phyloP scores from a whole-genome alignment of 2,329 filamentous ascomycete genomes.

The Botrytis squamosa region DNA sequence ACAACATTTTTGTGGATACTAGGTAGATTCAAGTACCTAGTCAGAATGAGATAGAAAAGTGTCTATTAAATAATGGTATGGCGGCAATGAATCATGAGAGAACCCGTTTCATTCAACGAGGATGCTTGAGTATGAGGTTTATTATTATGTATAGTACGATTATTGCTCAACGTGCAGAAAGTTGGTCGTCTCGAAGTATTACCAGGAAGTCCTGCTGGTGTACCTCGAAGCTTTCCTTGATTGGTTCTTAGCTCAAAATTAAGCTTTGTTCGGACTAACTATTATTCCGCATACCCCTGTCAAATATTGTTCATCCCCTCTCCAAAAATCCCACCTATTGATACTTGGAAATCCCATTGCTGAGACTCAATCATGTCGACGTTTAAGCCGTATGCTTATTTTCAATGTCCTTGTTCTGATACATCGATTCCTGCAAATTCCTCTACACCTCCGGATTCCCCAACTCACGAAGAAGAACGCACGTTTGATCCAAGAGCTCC shows the following conservation, averaged over 20 bases:
- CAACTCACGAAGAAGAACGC: conserved; percentile 66
- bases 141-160: no score
- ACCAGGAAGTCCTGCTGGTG: background rate
- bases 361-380: conserved; percentile 45
- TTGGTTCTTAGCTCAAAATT: background rate
- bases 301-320: background rate
- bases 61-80: no score
- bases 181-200: background rate
- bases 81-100: background rate
- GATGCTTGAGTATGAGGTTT: no score
- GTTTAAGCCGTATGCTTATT: conserved; percentile 62
- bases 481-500: conserved; percentile 84
- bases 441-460: conserved; percentile 39
- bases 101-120: background rate
- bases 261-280: background rate
- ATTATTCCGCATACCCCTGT: background rate
- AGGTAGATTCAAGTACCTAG: background rate
- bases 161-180: background rate
- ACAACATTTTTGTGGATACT: background rate
- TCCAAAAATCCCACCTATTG: background rate
- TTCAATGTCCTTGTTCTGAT: conserved; percentile 65
- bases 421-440: conserved; percentile 39
- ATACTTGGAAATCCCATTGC: background rate
- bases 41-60: no score
- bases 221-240: background rate